These are phyloP conservation scores for Diaporthe eres DNA, from an alignment of 2,329 filamentous ascomycete genomes.

Conservation along the genomic window DNA sequence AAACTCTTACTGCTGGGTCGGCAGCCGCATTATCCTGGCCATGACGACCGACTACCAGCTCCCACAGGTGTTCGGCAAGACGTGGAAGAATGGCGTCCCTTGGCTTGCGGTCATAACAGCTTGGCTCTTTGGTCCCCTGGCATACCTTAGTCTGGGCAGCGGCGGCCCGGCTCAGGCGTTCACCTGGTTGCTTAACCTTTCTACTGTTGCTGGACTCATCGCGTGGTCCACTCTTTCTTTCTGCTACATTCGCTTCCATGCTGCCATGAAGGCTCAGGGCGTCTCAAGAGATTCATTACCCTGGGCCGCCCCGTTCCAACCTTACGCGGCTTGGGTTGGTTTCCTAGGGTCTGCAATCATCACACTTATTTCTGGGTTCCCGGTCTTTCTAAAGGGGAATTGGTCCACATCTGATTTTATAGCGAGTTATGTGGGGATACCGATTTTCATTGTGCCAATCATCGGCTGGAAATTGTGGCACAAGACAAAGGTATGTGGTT, in stretches of 20 bases:
- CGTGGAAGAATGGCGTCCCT: slow-evolving; percentile 74
- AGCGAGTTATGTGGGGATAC: slow-evolving; percentile 53
- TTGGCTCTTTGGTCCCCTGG: slow-evolving; percentile 70
- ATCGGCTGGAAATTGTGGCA: slow-evolving; percentile 38
- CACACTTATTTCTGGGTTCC: slow-evolving; percentile 60
- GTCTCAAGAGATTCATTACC: slow-evolving; percentile 51
- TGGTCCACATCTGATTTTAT: slow-evolving; percentile 57
- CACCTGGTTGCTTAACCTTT: slow-evolving; percentile 69
- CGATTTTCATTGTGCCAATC: slow-evolving; percentile 43
- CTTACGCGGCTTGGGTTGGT: slow-evolving; percentile 59
- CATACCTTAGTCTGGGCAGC: slow-evolving; percentile 63
- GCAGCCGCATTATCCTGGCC: slow-evolving; percentile 77
- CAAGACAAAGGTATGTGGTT: slow-evolving; percentile 37
- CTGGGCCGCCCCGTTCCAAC: slow-evolving; percentile 49
- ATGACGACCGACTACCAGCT: slow-evolving; percentile 78
- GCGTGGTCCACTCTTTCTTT: slow-evolving; percentile 52
- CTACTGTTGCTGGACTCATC: slow-evolving; percentile 57
- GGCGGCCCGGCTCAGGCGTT: slow-evolving; percentile 64
- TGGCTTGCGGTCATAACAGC: slow-evolving; percentile 67
- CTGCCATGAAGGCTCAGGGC: slow-evolving; percentile 57
- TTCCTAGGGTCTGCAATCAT: slow-evolving; percentile 59
- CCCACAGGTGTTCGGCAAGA: slow-evolving; percentile 71
- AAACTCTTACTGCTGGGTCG: slow-evolving; percentile 59
- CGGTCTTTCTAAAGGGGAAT: slow-evolving; percentile 55
- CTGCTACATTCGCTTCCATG: slow-evolving; percentile 50